Base-by-base conservation (phyloP, 345 rosid genomes). In the Moricandia arvensis region DNA sequence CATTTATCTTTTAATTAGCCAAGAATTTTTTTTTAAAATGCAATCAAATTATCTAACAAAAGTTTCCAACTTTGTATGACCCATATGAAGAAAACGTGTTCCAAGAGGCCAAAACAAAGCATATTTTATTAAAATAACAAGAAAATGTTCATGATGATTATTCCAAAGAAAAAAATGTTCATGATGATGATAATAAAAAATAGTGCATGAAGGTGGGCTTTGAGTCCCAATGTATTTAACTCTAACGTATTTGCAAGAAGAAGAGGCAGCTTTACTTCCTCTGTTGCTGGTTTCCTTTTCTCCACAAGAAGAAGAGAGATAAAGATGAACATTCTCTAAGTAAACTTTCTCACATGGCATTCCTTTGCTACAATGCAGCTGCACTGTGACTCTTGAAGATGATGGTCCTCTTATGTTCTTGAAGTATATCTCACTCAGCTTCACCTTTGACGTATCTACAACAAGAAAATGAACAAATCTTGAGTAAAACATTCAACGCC, bases 361-460 rank as follows among this genome's bases (percentile, higher is more conserved):
- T 10, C 85, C 83, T 37, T 63, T 76, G 69, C 93, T 90, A 62
- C 93, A 90, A 26, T 51, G 64, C 11, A 90, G 71, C 73, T 72
- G 83, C 59, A 86, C 87, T 0, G 85, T 87, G 0, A 82, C 57
- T 8, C 34, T 59, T 1, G 90, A 75, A 0, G 84, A 47, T 0
- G 96, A 81, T 11, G 87, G 86, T 16, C 96, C 90, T 51, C 80
- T 54, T 33, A 88, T 81, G 68, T 83, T 85, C 76, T 82, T 83
- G 84, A 90, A 88, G 74, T 78, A 76, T 37, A 88, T 80, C 7
- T 81, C 76, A 71, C 82, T 83, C 49, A 90, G 53, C 73, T 80
- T 84, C 35, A 89, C 90, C 26, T 67, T 66, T 0, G 87, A 87
- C 0, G 91, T 63, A 45, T 57, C 82, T 69, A 13, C 62, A 55